Evolutionary conservation across 106 monocot genomes (phyloP), one percentile per base, ranked within the genome.

Genomic region (Phalaenopsis aphrodite): DNA sequence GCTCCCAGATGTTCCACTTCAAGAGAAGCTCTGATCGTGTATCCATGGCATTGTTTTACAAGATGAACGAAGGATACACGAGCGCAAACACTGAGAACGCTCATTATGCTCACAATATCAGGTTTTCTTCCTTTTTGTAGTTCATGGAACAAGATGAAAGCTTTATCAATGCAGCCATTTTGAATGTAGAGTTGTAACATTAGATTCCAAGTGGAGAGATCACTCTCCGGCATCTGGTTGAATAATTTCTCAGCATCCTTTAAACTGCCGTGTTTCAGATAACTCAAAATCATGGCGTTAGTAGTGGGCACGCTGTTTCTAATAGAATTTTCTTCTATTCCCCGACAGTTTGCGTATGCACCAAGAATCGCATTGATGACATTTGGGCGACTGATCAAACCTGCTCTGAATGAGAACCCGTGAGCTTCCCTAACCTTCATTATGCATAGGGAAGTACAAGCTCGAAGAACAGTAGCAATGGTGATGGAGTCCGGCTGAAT

Each of bases 201-300:
- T 21, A 89, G 48, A 80, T 91, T 91, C 87, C 91, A 91, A 75
- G 87, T 83, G 10, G 86, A 77, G 5, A 88, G 64, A 80, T 91
- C 89, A 84, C 75, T 89, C 17, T 91, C 84, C 17, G 15, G 17
- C 82, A 88, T 86, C 19, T 84, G 83, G 42, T 76, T n/a, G 76
- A 95, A 90, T 48, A 86, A 42, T 5, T 12, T 36, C 67, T 88
- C 85, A 45, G 88, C 88, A 76, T 92, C 87, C 21, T 86, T 82
- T 11, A 42, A 16, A 65, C 30, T 30, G 18, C 90, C 84, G 82
- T 89, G 80, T 18, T 87, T 88, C 66, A 88, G 39, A 83, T 82
- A 95, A 42, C 80, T 84, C 18, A 87, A 82, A 23, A 95, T 88
- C 88, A 92, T 86, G 21, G 82, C 73, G 80, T 91, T 94, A 81